Percentiles rank a stretch among this genome's conserved stretches.
These are phyloP conservation scores for Fagopyrum tataricum DNA, from an alignment of 148 eudicot species.

Conservation along the genomic window DNA sequence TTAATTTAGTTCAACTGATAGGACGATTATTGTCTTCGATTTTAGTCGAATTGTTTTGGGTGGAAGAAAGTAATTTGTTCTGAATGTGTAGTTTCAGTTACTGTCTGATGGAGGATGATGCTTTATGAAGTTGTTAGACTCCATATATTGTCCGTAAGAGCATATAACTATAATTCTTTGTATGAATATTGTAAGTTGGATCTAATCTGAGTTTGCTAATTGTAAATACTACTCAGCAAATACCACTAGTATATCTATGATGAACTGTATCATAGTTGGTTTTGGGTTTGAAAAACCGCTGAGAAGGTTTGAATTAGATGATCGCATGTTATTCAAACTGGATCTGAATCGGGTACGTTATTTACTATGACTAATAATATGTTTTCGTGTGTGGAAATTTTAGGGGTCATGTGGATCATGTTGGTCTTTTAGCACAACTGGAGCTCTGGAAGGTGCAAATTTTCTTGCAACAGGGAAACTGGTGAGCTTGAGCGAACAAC, in stretches of 20 bases:
- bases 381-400: not conserved
- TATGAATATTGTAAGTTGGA: not conserved
- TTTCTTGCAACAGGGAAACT: slow-evolving; percentile 70
- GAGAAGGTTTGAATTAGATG: not conserved
- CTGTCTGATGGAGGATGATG: not conserved
- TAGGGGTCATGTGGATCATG: slow-evolving; percentile 93
- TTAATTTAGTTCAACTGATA: no score
- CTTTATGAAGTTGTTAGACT: not conserved
- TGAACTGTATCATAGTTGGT: not conserved
- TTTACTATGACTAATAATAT: not conserved
- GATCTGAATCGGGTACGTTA: not conserved
- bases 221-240: no score
- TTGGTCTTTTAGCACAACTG: slow-evolving; percentile 82
- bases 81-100: not conserved
- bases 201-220: no score
- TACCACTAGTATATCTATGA: no score
- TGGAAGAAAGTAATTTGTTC: not conserved
- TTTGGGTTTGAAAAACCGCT: not conserved
- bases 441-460: slow-evolving; percentile 86
- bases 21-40: not conserved
- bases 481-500: slow-evolving; percentile 84
- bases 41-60: not conserved
- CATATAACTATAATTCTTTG: not conserved
- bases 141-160: not conserved
- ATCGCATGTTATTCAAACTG: no score